These are phyloP conservation scores for Beauveria pseudobassiana DNA, from an alignment of 2,329 filamentous ascomycete genomes.

Conservation along the genomic window DNA sequence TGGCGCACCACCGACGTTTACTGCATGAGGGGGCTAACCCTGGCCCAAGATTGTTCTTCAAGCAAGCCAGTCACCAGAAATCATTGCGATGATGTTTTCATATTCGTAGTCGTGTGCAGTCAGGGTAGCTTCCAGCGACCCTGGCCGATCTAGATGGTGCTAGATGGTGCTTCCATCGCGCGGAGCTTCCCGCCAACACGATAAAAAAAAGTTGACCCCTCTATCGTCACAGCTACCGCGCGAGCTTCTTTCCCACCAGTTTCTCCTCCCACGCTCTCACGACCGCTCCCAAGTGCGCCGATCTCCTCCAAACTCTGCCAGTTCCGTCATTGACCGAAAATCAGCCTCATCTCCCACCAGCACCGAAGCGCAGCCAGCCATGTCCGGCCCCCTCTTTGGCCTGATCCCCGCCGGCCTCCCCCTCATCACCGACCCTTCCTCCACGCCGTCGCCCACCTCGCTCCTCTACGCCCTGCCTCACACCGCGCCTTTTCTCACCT, in stretches of 20 bases:
- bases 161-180: background rate
- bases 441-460: constrained; percentile 45
- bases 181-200: background rate
- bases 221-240: background rate
- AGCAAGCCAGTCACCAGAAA: no score
- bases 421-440: constrained; percentile 46
- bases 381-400: constrained; percentile 46
- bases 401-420: constrained; percentile 54
- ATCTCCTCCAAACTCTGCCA: no score
- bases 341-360: no score
- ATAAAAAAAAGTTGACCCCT: background rate
- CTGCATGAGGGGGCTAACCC: no score
- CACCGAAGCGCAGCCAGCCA: constrained; percentile 15
- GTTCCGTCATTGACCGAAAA: no score
- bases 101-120: no score
- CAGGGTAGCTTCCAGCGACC: background rate
- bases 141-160: background rate
- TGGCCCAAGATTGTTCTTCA: no score
- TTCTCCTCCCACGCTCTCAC: background rate
- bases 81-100: no score
- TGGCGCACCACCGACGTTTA: background rate
- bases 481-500: constrained; percentile 65
- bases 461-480: constrained; percentile 46
- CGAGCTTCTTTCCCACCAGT: background rate
- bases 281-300: background rate